Percentiles rank a stretch among this genome's conserved stretches.
Conservation (phyloP, 2,329 filamentous ascomycete genomes). For the Sphaerulina populicola region DNA sequence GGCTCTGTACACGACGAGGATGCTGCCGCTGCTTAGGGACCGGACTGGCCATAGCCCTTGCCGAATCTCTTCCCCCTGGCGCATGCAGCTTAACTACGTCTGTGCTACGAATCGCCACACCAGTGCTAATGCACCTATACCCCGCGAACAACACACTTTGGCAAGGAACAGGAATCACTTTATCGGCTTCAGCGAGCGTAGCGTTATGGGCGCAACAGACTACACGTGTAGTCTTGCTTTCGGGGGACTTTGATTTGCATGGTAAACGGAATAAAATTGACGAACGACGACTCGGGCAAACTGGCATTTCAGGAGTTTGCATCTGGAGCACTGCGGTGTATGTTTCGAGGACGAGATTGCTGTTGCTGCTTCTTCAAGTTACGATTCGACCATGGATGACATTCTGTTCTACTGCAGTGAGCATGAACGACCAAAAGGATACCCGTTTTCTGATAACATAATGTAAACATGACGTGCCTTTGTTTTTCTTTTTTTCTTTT, state of each 20-base stretch:
- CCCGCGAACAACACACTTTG: not conserved
- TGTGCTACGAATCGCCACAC: not conserved
- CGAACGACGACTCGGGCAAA: not conserved
- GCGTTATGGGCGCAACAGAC: constrained; percentile 2
- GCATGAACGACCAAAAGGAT: not conserved
- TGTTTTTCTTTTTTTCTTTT: not conserved
- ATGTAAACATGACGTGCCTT: not conserved
- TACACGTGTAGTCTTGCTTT: not conserved
- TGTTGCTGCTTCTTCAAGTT: not conserved
- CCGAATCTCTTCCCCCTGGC: constrained; percentile 2
- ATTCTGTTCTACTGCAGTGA: not conserved
- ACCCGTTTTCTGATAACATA: not conserved
- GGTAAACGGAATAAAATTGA: not conserved
- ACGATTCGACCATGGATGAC: not conserved
- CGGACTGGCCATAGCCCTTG: constrained; percentile 7
- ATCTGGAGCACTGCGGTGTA: not conserved
- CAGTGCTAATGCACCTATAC: not conserved
- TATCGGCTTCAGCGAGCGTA: not conserved
- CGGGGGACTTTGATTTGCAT: not conserved
- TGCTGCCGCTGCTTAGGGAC: constrained; percentile 13
- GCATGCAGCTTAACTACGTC: not conserved
- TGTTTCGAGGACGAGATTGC: not conserved
- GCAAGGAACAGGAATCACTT: not conserved
- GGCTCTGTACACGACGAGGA: constrained; percentile 11
- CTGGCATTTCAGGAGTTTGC: not conserved